Conservation (phyloP, 2,329 filamentous ascomycete genomes). For the Periconia sp. region DNA sequence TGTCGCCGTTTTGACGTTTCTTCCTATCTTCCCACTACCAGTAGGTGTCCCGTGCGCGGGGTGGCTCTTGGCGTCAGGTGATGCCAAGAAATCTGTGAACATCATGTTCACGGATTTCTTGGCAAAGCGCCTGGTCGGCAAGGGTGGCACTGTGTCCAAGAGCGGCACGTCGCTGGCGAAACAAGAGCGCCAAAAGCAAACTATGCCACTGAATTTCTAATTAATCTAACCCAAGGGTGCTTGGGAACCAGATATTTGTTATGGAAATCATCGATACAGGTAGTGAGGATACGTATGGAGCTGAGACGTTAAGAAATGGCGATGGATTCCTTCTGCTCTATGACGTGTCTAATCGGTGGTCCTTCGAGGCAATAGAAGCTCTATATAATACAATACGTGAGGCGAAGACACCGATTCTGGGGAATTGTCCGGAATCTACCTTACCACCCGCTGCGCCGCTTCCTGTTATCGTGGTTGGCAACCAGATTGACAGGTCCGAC, state of each 20-base stretch:
- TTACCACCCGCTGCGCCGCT: background rate
- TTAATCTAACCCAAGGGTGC: too few relatives aligned
- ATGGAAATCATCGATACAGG: background rate
- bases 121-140: too few relatives aligned
- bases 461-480: background rate
- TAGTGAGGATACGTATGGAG: background rate
- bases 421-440: background rate
- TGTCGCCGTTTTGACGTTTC: too few relatives aligned
- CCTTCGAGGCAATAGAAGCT: background rate
- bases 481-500: background rate
- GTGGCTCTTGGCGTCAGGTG: too few relatives aligned
- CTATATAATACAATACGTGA: background rate
- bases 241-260: background rate
- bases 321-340: background rate
- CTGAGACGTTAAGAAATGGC: background rate
- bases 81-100: too few relatives aligned
- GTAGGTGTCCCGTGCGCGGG: too few relatives aligned
- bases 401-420: background rate
- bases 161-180: too few relatives aligned
- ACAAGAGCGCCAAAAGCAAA: too few relatives aligned
- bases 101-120: too few relatives aligned
- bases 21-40: too few relatives aligned
- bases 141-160: too few relatives aligned
- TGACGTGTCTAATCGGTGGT: background rate
- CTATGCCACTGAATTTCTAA: too few relatives aligned